Evolutionary conservation across 2,329 filamentous ascomycete genomes (phyloP).

Genomic region (Trichothecium sympodiale): DNA sequence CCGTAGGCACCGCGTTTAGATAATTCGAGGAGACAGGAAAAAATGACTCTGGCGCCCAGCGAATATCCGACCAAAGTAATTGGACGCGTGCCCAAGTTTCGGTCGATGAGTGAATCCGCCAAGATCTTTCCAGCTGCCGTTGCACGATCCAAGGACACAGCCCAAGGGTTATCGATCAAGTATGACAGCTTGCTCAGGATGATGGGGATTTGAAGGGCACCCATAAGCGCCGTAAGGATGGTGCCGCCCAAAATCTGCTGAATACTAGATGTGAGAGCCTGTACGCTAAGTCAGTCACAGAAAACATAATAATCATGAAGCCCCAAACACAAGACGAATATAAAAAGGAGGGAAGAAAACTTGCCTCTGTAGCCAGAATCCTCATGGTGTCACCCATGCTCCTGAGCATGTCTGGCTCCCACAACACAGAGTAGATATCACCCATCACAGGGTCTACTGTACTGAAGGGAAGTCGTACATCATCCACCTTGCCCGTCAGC

Average conservation of each 20-base stretch:
- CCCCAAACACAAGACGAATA: neutral
- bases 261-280: conserved; percentile 90
- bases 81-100: conserved; percentile 81
- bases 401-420: conserved; percentile 96
- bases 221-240: conserved; percentile 81
- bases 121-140: conserved; percentile 83
- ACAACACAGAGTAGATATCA: conserved; percentile 90
- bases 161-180: conserved; percentile 97
- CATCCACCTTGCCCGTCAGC: conserved; percentile 97
- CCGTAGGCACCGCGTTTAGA: conserved; percentile 74
- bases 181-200: conserved; percentile 90
- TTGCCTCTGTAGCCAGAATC: conserved; percentile 89
- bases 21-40: conserved; percentile 80
- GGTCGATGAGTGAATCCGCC: conserved; percentile 84
- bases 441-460: conserved; percentile 97
- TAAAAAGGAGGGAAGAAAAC: conserved; percentile 17
- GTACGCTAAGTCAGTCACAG: conserved; percentile 12
- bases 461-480: conserved; percentile 89
- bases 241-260: conserved; percentile 92
- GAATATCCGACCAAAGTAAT: conserved; percentile 94
- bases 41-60: conserved; percentile 83
- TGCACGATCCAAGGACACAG: conserved; percentile 85
- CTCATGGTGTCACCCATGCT: conserved; percentile 99
- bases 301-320: neutral
- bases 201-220: conserved; percentile 82